Evolutionary conservation across 768 basidiomycete species (phyloP).

Genomic region (Suillus americanus): DNA sequence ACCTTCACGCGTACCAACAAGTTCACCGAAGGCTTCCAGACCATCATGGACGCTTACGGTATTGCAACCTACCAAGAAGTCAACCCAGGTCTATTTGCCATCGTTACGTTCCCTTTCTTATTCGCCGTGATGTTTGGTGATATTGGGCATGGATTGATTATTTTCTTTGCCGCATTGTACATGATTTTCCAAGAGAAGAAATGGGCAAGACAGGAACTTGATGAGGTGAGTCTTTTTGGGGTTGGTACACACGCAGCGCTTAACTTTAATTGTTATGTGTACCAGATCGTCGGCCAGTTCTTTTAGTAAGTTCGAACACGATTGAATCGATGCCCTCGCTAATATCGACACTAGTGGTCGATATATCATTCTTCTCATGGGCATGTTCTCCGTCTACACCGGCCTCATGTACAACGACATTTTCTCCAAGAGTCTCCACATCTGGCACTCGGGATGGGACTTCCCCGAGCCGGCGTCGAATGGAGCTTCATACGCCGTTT

Average conservation of each 20-base stretch:
- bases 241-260: neutral
- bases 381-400: constrained; percentile 93
- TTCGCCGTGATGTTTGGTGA: constrained; percentile 99
- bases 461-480: constrained; percentile 57
- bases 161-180: constrained; percentile 68
- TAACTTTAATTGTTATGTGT: constrained; percentile 4
- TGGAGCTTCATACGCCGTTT: constrained; percentile 46
- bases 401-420: constrained; percentile 99
- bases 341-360: constrained; percentile 66
- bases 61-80: constrained; percentile 93
- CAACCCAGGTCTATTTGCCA: constrained; percentile 92
- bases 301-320: constrained; percentile 71
- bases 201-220: constrained; percentile 69
- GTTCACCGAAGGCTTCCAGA: constrained; percentile 96
- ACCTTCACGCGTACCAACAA: constrained; percentile 95
- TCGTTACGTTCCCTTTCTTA: constrained; percentile 94
- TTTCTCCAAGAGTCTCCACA: constrained; percentile 87
- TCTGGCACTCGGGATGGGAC: constrained; percentile 88
- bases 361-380: constrained; percentile 98
- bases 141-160: constrained; percentile 91
- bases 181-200: constrained; percentile 90
- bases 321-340: constrained; percentile 13
- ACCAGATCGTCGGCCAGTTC: constrained; percentile 81
- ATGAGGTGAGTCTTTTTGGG: constrained; percentile 53
- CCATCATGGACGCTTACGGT: constrained; percentile 98